Evolutionary conservation across 2,329 filamentous ascomycete genomes (phyloP).

Genomic region (Verticillium isaacii): DNA sequence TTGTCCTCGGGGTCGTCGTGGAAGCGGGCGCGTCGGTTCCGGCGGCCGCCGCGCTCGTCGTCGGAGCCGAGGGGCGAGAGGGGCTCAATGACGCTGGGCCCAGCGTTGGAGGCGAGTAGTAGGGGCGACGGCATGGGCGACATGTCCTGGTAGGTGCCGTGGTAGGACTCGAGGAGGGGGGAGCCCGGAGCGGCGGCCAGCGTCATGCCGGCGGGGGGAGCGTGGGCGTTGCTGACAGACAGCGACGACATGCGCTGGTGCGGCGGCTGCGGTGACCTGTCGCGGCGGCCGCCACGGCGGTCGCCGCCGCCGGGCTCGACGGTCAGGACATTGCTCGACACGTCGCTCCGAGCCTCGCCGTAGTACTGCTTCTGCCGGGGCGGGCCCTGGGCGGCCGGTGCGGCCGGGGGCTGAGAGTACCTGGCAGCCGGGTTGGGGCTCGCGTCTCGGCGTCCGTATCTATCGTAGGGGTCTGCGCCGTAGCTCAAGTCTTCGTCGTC

Average conservation of each 20-base stretch:
- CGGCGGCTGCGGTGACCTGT: constrained; percentile 44
- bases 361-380: constrained; percentile 20
- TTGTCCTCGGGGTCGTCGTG: constrained; percentile 74
- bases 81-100: constrained; percentile 31
- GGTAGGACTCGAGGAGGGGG: constrained; percentile 86
- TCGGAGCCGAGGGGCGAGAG: constrained; percentile 50
- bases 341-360: constrained; percentile 29
- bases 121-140: constrained; percentile 91
- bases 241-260: constrained; percentile 47
- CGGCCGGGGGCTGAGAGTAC: constrained; percentile 1
- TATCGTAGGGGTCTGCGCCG: constrained; percentile 23
- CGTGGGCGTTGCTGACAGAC: constrained; percentile 41
- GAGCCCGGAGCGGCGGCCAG: constrained; percentile 65
- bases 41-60: constrained; percentile 38
- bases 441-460: neutral
- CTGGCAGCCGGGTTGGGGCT: constrained; percentile 8
- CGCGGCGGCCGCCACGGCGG: constrained; percentile 29
- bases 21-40: constrained; percentile 64
- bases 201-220: constrained; percentile 30
- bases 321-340: constrained; percentile 33
- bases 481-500: constrained; percentile 47
- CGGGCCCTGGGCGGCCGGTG: neutral
- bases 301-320: constrained; percentile 33
- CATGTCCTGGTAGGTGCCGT: constrained; percentile 88
- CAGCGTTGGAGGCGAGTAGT: constrained; percentile 35